Evolutionary conservation across 108 stramenopile genomes (phyloP).

Genomic region (Fragilariopsis cylindrus): DNA sequence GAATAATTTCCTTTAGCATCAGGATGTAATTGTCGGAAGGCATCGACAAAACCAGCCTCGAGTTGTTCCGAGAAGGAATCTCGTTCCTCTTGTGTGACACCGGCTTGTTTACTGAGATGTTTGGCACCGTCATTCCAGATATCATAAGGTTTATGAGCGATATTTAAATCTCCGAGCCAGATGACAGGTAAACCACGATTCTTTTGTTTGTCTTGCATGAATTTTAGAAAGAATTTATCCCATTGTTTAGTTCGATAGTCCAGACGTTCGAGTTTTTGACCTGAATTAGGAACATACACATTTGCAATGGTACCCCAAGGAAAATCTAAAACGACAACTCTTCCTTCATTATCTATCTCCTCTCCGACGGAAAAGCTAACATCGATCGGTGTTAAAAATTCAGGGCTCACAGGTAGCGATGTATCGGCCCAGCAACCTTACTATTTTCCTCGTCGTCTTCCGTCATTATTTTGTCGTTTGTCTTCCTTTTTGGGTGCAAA

Average conservation of each 20-base stretch:
- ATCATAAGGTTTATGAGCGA: slow-evolving; percentile 83
- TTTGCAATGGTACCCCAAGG: slow-evolving; percentile 85
- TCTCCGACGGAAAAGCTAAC: slow-evolving; percentile 57
- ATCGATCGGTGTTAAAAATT: slow-evolving; percentile 53
- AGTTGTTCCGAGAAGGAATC: slow-evolving; percentile 78
- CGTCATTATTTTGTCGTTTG: neutral
- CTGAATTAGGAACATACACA: slow-evolving; percentile 97
- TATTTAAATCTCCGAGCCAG: slow-evolving; percentile 93
- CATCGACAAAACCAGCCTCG: slow-evolving; percentile 81
- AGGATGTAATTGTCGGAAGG: slow-evolving; percentile 85
- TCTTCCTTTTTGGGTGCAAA: slow-evolving; percentile 39
- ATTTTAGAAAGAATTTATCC: slow-evolving; percentile 85
- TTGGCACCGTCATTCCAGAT: slow-evolving; percentile 94
- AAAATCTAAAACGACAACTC: slow-evolving; percentile 88
- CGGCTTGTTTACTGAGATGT: slow-evolving; percentile 87
- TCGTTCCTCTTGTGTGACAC: slow-evolving; percentile 86
- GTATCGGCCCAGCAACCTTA: neutral
- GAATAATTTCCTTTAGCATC: slow-evolving; percentile 82
- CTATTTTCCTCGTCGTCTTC: neutral
- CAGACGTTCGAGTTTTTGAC: slow-evolving; percentile 93
- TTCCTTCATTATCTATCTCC: slow-evolving; percentile 88
- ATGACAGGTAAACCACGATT: slow-evolving; percentile 74
- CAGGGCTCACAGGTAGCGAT: slow-evolving; percentile 15
- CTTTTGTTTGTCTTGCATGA: slow-evolving; percentile 63
- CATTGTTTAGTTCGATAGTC: slow-evolving; percentile 92